Percentiles rank a stretch among this genome's conserved stretches.
Evolutionary conservation across 1,284 basidiomycete genomes (phyloP).

Genomic region (Athelia psychrophila): DNA sequence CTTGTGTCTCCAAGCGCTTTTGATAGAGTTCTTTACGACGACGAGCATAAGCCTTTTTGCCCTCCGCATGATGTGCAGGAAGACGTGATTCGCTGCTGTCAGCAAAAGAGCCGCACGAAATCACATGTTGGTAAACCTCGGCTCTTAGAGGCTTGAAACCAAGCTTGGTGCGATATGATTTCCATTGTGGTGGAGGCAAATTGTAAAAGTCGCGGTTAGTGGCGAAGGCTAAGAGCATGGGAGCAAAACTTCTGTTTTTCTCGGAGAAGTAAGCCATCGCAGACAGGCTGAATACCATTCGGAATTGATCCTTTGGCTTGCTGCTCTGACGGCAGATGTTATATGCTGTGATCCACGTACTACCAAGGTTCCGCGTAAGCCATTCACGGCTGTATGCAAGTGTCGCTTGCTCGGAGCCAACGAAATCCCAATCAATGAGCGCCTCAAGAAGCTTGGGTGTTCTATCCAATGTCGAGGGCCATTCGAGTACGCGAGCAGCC

Average conservation of each 20-base stretch:
- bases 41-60: neutral
- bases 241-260: constrained; percentile 17
- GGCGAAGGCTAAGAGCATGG: constrained; percentile 30
- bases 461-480: neutral
- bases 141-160: constrained; percentile 10
- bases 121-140: constrained; percentile 3
- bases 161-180: constrained; percentile 8
- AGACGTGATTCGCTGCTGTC: neutral
- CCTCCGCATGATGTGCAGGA: neutral
- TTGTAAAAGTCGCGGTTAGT: constrained; percentile 12
- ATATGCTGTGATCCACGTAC: constrained; percentile 29
- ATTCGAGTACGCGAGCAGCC: neutral
- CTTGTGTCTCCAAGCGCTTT: neutral
- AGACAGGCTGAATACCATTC: constrained; percentile 29
- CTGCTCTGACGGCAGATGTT: constrained; percentile 17
- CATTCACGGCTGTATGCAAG: neutral
- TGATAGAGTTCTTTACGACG: neutral
- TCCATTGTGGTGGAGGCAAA: constrained; percentile 11
- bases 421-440: neutral
- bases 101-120: constrained; percentile 10
- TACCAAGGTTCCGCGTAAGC: constrained; percentile 6
- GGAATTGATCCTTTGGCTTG: constrained; percentile 14
- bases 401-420: neutral
- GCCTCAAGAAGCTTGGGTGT: neutral
- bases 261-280: constrained; percentile 27